Evolutionary conservation across 169 alveolate genomes (phyloP), one percentile per base, ranked within the genome.

Genomic region (Plasmodium gaboni): DNA sequence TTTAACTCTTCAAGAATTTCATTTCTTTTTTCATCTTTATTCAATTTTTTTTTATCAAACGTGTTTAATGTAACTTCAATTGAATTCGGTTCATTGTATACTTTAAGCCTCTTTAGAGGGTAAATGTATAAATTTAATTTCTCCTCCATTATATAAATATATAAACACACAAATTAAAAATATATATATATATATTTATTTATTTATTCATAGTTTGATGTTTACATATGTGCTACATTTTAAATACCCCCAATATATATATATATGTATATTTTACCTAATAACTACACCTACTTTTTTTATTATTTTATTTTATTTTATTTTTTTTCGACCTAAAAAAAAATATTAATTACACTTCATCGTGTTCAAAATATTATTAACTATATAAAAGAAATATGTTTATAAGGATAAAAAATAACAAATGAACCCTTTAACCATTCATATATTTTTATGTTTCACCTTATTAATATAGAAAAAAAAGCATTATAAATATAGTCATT

Each of bases 91-190:
- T 68, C 73, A 7, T 42, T 72, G 59, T 67, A 80, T 2, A 80
- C 46, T 60, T 68, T 80, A 7, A 80, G 51, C 26, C 76, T 53
- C 22, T 68, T 67, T 15, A 80, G 28, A 12, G 90, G 90, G 22
- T 80, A 80, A 50, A 80, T 67, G 64, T 80, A 26, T 32, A 80
- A 44, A 63, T 80, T 68, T 13, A 80, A 74, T 17, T 57, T 80
- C 63, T 80, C 90, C 28, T 80, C 90, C 90, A 80, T 80, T 13
- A 15, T 5, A n/a, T 24, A 7, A 19, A 19, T 61, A 32, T 38
- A 38, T 38, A 38, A 38, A 19, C 32, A 22, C 50, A 42, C 13
- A 22, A 28, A 17, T 55, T 19, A 19, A 46, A 2, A 69, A 26
- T 68, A 51, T 44, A 10, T 10, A 68, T 38, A 72, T 72, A 48